phyloP scores from a whole-genome alignment of 768 basidiomycete genomes.

The Leccinellum rugosiceps region DNA sequence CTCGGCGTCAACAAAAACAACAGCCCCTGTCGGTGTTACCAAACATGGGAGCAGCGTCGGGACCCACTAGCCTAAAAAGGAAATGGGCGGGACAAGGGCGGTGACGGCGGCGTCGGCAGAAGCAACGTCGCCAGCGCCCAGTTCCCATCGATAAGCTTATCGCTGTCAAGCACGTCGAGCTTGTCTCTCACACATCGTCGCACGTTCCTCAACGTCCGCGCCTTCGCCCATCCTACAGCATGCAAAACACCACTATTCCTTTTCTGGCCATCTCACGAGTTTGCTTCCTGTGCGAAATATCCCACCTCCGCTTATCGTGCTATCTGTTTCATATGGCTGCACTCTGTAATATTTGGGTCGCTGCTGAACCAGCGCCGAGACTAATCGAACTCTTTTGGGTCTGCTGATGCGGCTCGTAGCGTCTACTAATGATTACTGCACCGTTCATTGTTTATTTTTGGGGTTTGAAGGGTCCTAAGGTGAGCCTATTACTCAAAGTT shows the following conservation, averaged over 20 bases:
- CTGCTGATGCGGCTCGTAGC: no score
- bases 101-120: slow-evolving; percentile 20
- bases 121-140: slow-evolving; percentile 5
- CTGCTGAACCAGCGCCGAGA: no score
- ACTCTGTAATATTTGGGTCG: no score
- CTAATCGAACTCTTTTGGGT: no score
- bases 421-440: no score
- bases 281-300: slow-evolving; percentile 3
- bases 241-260: background rate
- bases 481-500: no score
- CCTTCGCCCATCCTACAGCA: background rate
- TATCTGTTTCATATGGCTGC: no score
- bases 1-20: slow-evolving; percentile 13
- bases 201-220: slow-evolving; percentile 10
- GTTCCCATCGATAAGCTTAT: slow-evolving; percentile 17
- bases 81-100: slow-evolving; percentile 21
- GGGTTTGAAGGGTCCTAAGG: no score
- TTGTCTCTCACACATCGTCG: slow-evolving; percentile 8
- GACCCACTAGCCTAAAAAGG: slow-evolving; percentile 6
- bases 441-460: no score
- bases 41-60: slow-evolving; percentile 25
- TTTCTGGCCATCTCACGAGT: background rate
- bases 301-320: no score
- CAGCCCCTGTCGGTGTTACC: slow-evolving; percentile 15
- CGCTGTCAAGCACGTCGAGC: slow-evolving; percentile 7